Evolutionary conservation across 73 alveolate genomes (phyloP), one percentile per base, ranked within the genome.

Genomic region (Blepharisma japonicum): DNA sequence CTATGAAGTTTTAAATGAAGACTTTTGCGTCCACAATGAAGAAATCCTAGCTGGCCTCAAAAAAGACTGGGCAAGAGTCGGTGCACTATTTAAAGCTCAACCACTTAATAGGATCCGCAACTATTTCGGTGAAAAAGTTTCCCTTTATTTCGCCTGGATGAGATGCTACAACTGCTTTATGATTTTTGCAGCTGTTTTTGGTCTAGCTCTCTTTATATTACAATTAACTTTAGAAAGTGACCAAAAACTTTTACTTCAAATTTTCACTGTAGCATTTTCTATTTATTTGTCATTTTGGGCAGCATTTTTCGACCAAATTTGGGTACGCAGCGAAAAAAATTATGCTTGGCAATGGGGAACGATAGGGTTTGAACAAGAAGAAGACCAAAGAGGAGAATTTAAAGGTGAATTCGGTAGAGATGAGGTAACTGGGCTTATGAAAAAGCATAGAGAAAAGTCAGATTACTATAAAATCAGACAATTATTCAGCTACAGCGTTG

Each of bases 311-410:
- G 71, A 39, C 21, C 80, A 81, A 45, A 27, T 49, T 21, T 81
- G 89, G 89, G 55, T 47, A 32, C 47, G 85, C 27, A 42, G 32
- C 50, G 83, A 81, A 56, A 56, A 27, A 45, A 11, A 20, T 32
- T 56, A n/a, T 42, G 55, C 79, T 32, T 79, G 79, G 46, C n/a
- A 42, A 8, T 81, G 89, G 89, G 89, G 89, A 39, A 79, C 71
- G 56, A 81, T 78, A 18, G 81, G 66, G 46, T 81, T 77, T 50
- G 76, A 77, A 25, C 55, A 77, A 32, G 84, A 72, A 49, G 85
- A 81, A 48, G 89, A 71, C 23, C 79, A 61, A 32, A 77, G 84
- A 81, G 78, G 56, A 6, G 56, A 46, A 7, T 81, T 38, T 48
- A 45, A 25, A 23, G 89, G 89, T 0, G 46, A 51, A 42, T 5